These are phyloP conservation scores for Trichophyton benhamiae DNA, from an alignment of 2,329 filamentous ascomycete species.

Conservation along the genomic window DNA sequence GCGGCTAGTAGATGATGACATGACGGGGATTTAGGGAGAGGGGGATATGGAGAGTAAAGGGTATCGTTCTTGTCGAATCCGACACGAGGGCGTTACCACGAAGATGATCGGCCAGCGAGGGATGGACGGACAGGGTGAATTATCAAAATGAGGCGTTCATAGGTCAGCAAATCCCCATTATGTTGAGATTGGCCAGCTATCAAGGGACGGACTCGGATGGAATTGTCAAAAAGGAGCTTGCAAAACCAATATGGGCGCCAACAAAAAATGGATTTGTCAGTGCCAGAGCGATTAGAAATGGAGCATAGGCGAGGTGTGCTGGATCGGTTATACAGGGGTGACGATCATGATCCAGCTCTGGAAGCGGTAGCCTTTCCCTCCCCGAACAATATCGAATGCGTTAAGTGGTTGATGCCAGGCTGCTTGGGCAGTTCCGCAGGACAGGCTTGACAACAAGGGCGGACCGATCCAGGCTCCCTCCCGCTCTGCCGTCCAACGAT, in stretches of 20 bases:
- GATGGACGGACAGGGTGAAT: background rate
- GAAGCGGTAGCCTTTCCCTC: background rate
- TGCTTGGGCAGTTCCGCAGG: slow-evolving; percentile 6
- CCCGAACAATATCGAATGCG: background rate
- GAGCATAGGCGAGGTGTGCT: background rate
- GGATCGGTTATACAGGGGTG: slow-evolving; percentile 1
- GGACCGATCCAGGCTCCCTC: slow-evolving; percentile 9
- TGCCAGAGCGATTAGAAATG: background rate
- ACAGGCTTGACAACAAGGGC: slow-evolving; percentile 2
- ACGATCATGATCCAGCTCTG: slow-evolving; percentile 1
- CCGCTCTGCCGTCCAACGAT: slow-evolving; percentile 3
- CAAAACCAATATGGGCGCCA: background rate
- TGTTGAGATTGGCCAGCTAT: slow-evolving; percentile 1
- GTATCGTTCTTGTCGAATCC: background rate
- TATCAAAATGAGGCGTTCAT: slow-evolving; percentile 3
- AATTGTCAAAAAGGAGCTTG: background rate
- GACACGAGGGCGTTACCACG: background rate
- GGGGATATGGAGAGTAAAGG: background rate
- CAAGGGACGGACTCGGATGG: background rate
- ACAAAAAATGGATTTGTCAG: background rate
- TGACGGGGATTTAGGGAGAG: background rate
- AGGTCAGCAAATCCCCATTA: slow-evolving; percentile 2
- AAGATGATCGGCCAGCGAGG: background rate
- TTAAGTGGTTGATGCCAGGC: background rate
- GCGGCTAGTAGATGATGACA: background rate